Percentiles rank a stretch among this genome's conserved stretches.
phyloP scores from a whole-genome alignment of 106 monocot species.

The Cymbidium sinense region DNA sequence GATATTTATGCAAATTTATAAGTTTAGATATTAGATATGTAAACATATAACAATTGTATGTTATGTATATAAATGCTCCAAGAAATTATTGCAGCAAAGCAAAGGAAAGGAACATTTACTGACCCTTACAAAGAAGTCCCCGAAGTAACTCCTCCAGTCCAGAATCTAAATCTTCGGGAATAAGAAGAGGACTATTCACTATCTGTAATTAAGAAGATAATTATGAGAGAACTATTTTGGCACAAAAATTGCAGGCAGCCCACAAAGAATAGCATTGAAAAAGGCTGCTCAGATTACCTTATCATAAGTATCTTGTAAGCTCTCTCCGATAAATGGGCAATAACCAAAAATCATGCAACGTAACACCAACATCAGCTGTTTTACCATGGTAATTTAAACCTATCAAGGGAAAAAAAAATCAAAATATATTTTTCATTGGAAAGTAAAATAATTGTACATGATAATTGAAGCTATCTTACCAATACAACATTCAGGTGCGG shows the following conservation, averaged over 20 bases:
- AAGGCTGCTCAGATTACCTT: constrained; percentile 28
- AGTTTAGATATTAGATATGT: too few species aligned
- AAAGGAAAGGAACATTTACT: neutral
- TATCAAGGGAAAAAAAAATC: constrained; percentile 4
- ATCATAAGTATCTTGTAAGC: constrained; percentile 57
- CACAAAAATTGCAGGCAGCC: neutral
- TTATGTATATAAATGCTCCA: too few species aligned
- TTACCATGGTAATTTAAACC: constrained; percentile 44
- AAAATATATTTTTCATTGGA: neutral
- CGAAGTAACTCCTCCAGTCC: constrained; percentile 33
- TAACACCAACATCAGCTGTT: constrained; percentile 62
- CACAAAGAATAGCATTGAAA: neutral
- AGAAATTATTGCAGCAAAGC: too few species aligned
- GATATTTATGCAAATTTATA: too few species aligned
- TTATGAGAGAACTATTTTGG: neutral
- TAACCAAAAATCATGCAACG: constrained; percentile 54
- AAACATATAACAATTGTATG: too few species aligned
- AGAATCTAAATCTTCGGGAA: constrained; percentile 40
- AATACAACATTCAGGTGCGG: constrained; percentile 89
- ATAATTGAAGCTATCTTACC: constrained; percentile 37
- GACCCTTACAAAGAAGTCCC: constrained; percentile 57
- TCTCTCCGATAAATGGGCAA: constrained; percentile 57
- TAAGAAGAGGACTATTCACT: constrained; percentile 22
- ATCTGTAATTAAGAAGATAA: constrained; percentile 26
- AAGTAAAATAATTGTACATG: too few species aligned